These are phyloP conservation scores for Leccinum subfulvum DNA, from an alignment of 1,284 basidiomycete genomes.

Conservation along the genomic window DNA sequence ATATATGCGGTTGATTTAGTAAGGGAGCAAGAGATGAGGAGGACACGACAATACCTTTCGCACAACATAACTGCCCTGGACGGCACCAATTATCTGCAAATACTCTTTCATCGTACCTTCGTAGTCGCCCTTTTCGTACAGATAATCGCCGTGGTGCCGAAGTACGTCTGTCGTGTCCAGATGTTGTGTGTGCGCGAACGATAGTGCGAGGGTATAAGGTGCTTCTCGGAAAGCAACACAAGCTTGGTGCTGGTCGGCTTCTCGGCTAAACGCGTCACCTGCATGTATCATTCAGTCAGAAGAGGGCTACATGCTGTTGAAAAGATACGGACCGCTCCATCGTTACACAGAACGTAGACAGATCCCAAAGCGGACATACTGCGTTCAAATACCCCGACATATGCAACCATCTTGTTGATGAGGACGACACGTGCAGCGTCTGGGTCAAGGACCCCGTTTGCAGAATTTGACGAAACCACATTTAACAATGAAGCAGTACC, in stretches of 20 bases:
- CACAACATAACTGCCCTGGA: slow-evolving; percentile 95
- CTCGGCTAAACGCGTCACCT: slow-evolving; percentile 76
- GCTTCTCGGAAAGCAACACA: slow-evolving; percentile 77
- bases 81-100: slow-evolving; percentile 83
- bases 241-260: slow-evolving; percentile 80
- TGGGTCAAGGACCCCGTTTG: slow-evolving; percentile 41
- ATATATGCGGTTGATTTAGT: neutral
- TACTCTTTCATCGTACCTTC: slow-evolving; percentile 94
- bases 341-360: slow-evolving; percentile 74
- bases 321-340: slow-evolving; percentile 61
- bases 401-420: slow-evolving; percentile 90
- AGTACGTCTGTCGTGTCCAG: slow-evolving; percentile 86
- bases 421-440: slow-evolving; percentile 87
- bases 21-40: neutral
- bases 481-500: slow-evolving; percentile 40
- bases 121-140: slow-evolving; percentile 90
- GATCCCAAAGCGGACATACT: slow-evolving; percentile 80
- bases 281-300: neutral
- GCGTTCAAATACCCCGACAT: slow-evolving; percentile 74
- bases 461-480: slow-evolving; percentile 30
- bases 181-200: slow-evolving; percentile 72
- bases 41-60: slow-evolving; percentile 64
- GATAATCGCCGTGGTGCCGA: slow-evolving; percentile 86
- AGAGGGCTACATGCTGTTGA: neutral
- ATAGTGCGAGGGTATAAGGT: slow-evolving; percentile 70